Evolutionary conservation across 805 yeast species (phyloP), one percentile per base, ranked within the genome.

Genomic region (Zygoascus biomembranicola): DNA sequence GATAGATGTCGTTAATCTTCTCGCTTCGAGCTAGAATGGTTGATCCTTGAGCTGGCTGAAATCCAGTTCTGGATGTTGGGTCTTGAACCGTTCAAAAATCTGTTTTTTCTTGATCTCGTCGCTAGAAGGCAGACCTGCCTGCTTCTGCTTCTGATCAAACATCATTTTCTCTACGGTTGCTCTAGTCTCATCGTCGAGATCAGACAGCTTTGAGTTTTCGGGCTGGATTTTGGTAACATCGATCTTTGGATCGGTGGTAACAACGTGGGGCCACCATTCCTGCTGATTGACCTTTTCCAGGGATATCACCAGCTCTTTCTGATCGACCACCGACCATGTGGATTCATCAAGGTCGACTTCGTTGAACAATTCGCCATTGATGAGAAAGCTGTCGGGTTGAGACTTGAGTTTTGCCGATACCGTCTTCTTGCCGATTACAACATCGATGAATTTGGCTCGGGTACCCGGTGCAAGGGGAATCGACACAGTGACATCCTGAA

Each of bases 251-350:
- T 73, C 77, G 20, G 47, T 42, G 4, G 61, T 64, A 4, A 74
- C 68, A 9, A 75, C 75, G 54, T 70, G 75, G 18, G 77, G 77
- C 78, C 78, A 74, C 78, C 78, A 75, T 51, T 73, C 73, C 50
- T 61, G 61, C 47, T 64, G 58, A 58, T 66, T 69, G 44, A 49
- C 46, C 58, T 74, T 74, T 37, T 72, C 74, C 16, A 74, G 61
- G 8, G 69, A 63, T 18, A 74, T 55, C 9, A 63, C 57, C 23
- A 74, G 63, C 55, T 68, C 74, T 39, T 58, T 60, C 46, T 63
- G 65, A 52, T 74, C 77, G 19, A 66, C 71, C 4, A 75, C 62
- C 4, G 74, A 63, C 78, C 78, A 74, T 1, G 76, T 70, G 10
- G 70, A 66, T 23, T 66, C 74, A 26, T 67, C 75, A 1, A 56